phyloP scores from a whole-genome alignment of 768 basidiomycete species.

The Lactifluus echinatus region DNA sequence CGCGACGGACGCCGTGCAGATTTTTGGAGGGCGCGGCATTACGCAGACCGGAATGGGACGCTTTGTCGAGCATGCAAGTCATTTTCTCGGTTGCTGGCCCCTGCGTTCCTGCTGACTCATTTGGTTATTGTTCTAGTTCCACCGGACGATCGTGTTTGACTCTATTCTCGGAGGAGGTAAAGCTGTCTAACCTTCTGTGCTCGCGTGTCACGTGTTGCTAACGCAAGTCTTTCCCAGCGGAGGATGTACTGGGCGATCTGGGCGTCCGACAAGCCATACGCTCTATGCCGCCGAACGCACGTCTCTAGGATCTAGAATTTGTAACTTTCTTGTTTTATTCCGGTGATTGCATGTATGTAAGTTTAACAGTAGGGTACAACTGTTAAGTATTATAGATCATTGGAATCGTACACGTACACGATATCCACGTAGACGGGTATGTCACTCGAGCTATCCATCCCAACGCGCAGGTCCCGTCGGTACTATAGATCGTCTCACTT shows the following conservation, averaged over 20 bases:
- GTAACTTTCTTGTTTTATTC: not conserved
- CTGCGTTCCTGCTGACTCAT: not conserved
- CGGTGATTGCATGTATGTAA: not conserved
- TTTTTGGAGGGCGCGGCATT: constrained; percentile 81
- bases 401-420: too few relatives aligned
- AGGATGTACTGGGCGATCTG: constrained; percentile 68
- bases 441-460: too few relatives aligned
- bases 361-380: not conserved
- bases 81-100: not conserved
- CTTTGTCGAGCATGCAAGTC: constrained; percentile 59
- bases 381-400: too few relatives aligned
- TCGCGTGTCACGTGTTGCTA: not conserved
- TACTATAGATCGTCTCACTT: too few relatives aligned
- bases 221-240: constrained; percentile 35
- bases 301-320: constrained; percentile 34
- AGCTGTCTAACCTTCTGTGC: not conserved
- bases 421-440: too few relatives aligned
- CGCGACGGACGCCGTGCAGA: constrained; percentile 73
- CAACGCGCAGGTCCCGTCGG: not conserved
- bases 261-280: constrained; percentile 77
- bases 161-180: constrained; percentile 61
- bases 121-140: constrained; percentile 35
- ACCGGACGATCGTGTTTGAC: constrained; percentile 60
- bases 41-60: constrained; percentile 82
- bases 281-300: constrained; percentile 59